Evolutionary conservation across 371 early-diverging fungal species (phyloP), one percentile per base, ranked within the genome.

Genomic region (Apophysomyces sp.): DNA sequence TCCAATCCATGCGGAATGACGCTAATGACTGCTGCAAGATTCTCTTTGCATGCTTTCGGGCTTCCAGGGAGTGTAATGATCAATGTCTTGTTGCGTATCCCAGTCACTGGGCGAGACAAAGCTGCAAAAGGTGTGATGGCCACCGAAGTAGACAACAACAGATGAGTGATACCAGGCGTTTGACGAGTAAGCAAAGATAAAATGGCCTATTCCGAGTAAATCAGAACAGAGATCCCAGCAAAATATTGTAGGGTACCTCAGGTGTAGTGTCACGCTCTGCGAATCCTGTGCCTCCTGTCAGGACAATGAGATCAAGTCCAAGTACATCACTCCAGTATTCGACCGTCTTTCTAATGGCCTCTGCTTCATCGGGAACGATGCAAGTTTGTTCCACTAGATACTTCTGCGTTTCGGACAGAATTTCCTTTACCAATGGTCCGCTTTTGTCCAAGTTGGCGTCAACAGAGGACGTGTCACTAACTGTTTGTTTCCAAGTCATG

Each of bases 261-360:
- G 95, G 94, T 2, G 98, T 96, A 13, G 86, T 87, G 61, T 97
- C 98, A 51, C 94, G 76, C 28, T 86, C 79, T 24, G 91, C 86
- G 61, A 96, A 89, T 0, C 98, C 98, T 2, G 96, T 97, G n/a
- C 96, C 96, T n/a, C 98, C 98, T 6, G 94, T 89, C 1, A 93
- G 85, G 4, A 95, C 57, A n/a, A 96, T 74, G 12, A 96, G 73
- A 54, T 92, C 84, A 9, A 87, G 58, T 11, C 67, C 61, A 4
- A 69, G 53, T 12, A 60, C 64, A 37, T 83, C 82, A 55, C 77
- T 63, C 89, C 89, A 89, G 16, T 69, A 41, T 16, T 70, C 69
- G 40, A 90, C 69, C 0, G 70, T 64, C 21, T 73, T 71, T 39
- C 81, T 73, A 60, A 92, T 90, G 28, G 68, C 61, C 2, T 66